Conservation (phyloP, 768 basidiomycete genomes). For the Boletus bicolor region DNA sequence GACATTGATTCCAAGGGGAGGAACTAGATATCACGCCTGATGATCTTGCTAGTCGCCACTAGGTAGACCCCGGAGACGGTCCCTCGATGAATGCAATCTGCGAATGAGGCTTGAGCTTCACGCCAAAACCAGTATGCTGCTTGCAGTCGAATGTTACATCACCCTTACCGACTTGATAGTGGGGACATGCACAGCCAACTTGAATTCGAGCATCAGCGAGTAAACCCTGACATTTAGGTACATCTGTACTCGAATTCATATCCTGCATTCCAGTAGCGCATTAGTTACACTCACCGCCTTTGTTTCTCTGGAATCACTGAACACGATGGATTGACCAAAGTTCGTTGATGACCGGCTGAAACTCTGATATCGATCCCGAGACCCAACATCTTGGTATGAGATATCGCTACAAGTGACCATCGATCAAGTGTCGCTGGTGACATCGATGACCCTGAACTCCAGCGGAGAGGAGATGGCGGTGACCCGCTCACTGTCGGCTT, state of each 20-base stretch:
- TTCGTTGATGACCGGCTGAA: neutral
- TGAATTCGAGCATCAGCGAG: neutral
- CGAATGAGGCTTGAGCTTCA: neutral
- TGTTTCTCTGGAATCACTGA: neutral
- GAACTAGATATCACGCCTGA: neutral
- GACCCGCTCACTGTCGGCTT: neutral
- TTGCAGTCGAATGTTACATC: neutral
- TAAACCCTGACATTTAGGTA: neutral
- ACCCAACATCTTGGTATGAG: neutral
- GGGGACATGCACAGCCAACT: neutral
- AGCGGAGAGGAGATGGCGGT: neutral
- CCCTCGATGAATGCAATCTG: neutral
- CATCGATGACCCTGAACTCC: no score
- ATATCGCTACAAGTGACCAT: neutral
- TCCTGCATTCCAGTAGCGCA: neutral
- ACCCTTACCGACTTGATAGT: neutral
- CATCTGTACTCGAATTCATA: no score
- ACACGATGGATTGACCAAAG: neutral
- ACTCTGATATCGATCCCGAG: neutral
- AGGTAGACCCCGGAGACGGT: neutral
- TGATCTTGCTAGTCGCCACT: neutral
- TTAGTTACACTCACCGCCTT: neutral
- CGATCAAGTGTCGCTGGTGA: neutral
- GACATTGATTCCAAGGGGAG: neutral
- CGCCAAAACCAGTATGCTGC: neutral